Evolutionary conservation across 2,329 filamentous ascomycete species (phyloP), one percentile per base, ranked within the genome.

Genomic region (Acrocalymma vagum): DNA sequence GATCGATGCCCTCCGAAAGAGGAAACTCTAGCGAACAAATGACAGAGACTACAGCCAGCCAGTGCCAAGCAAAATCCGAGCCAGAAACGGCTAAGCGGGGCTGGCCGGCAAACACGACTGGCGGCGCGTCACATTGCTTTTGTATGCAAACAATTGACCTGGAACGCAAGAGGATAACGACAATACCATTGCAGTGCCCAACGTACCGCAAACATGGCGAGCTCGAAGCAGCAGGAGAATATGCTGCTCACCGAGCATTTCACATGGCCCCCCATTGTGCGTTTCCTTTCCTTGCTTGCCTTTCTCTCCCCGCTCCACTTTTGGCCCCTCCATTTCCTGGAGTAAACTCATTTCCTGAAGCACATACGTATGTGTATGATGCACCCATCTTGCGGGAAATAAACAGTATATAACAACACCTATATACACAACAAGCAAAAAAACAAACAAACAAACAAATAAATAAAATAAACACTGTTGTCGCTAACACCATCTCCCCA

Each of bases 171-270:
- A n/a, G n/a, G n/a, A 21, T 41, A 34, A 45, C 48, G 45, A 44
- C 47, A 43, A 42, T 34, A 22, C 32, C 29, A n/a, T n/a, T n/a
- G 32, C 30, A 20, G 26, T 25, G 17, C 24, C 38, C 38, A 20
- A 30, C 18, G 5, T 27, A 10, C 38, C 33, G 9, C 35, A 37
- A 54, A 40, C 10, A 78, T 78, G 75, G 69, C 73, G 45, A 70
- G 61, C 28, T 45, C 63, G 29, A 72, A 73, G 45, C 74, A 78
- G 46, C 69, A 73, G 37, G 73, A 75, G 51, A 77, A 70, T 23
- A 78, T 83, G 53, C 82, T 97, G 58, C 80, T 97, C 48, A 96
- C 94, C 2, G 94, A 97, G 78, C 94, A 99, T 67, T 88, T 99
- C 62, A 89, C 90, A 53, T 96, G 96, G 62, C 93, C 94, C 2